Evolutionary conservation across 768 basidiomycete genomes (phyloP), one percentile per base, ranked within the genome.

Genomic region (Glaciozyma martinii): DNA sequence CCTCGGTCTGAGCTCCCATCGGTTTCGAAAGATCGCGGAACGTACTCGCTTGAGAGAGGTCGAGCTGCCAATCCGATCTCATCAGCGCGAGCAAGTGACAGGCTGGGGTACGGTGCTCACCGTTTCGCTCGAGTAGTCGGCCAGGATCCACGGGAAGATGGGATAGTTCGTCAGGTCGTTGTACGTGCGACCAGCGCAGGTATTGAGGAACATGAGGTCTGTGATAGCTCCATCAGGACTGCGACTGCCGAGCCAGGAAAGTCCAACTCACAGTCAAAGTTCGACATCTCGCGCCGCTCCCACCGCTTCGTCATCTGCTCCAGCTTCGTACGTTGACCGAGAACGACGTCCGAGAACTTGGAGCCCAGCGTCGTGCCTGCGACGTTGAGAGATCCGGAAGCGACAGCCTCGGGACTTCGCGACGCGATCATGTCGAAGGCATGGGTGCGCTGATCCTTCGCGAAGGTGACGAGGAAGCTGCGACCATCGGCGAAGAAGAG

Each of bases 401-500:
- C 21, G 82, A 86, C 37, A 82, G 85, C 69, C 80, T 82, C 82
- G 81, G 59, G 82, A 73, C 25, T 79, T 67, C 54, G 79, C 72
- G 54, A 42, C 25, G 49, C 61, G 10, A 66, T 32, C 13, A 56
- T 47, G 12, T 19, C 18, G n/a, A 62, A 52, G 13, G 61, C 65
- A 25, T 59, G 44, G 82, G 81, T 54, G 89, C 81, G 56, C 83
- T 82, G 66, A 82, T 78, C 72, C 84, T 84, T 65, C 85, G 84
- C 77, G 76, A 95, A 93, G 3, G 92, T 87, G 37, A 90, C 80
- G 27, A 97, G 79, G 53, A 95, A 78, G 21, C 89, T 92, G 10
- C 89, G 84, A 70, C 89, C 90, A 71, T 97, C 93, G 71, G 85
- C 86, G 80, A 95, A 90, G 77, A 93, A 94, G 15, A 97, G 81